Conservation (phyloP, 129 eudicot genomes). For the Cynara cardunculus region DNA sequence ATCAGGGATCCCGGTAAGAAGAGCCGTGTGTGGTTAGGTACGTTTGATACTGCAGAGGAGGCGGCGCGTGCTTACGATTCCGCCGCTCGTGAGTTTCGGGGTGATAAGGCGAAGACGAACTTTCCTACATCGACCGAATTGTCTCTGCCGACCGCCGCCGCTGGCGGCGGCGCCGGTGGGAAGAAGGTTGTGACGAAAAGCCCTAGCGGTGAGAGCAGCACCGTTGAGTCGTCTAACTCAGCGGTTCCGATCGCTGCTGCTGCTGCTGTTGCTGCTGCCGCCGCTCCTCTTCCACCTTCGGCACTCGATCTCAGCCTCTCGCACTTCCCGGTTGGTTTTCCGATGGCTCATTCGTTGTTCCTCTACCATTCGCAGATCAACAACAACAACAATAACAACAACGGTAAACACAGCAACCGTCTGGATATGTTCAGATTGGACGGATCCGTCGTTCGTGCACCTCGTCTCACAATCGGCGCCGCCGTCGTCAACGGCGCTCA, state of each 20-base stretch:
- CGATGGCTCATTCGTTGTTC: conserved; percentile 39
- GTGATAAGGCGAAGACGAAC: conserved; percentile 50
- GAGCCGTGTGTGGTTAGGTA: conserved; percentile 67
- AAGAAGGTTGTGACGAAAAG: conserved; percentile 23
- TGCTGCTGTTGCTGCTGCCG: background rate
- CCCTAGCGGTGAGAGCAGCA: conserved; percentile 50
- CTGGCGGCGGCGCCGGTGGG: background rate
- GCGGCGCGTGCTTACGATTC: conserved; percentile 54
- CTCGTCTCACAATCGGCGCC: conserved; percentile 10
- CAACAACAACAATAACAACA: background rate
- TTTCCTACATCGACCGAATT: conserved; percentile 34
- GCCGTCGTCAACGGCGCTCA: conserved; percentile 24
- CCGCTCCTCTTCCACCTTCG: conserved; percentile 23
- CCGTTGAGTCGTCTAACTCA: conserved; percentile 39
- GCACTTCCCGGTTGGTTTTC: conserved; percentile 14
- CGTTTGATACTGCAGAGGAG: conserved; percentile 50
- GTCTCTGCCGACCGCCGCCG: conserved; percentile 1
- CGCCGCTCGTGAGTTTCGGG: conserved; percentile 57
- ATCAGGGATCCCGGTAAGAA: conserved; percentile 60
- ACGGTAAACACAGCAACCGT: background rate
- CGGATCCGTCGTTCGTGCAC: conserved; percentile 10
- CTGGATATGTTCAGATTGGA: conserved; percentile 17
- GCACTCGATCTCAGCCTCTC: conserved; percentile 46
- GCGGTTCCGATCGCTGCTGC: conserved; percentile 12
- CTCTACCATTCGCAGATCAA: conserved; percentile 33